Evolutionary conservation across 1,139 yeast species (phyloP).

Genomic region (Hansenula sp.): DNA sequence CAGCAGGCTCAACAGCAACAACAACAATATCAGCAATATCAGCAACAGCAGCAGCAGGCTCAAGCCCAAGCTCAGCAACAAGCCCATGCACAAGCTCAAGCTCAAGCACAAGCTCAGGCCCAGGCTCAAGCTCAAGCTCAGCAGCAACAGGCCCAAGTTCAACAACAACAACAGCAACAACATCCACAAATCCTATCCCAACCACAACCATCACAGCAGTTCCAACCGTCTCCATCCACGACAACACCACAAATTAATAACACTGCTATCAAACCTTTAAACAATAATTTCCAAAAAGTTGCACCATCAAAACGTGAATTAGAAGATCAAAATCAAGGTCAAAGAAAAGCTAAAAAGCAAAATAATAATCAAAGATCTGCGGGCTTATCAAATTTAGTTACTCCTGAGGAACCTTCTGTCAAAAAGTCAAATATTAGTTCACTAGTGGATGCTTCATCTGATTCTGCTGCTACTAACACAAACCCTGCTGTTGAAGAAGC

Average conservation of each 20-base stretch:
- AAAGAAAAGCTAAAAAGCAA: conserved; percentile 5
- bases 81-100: conserved; percentile 13
- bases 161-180: conserved; percentile 8
- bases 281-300: conserved; percentile 9
- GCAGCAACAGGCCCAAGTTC: conserved; percentile 4
- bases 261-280: conserved; percentile 1
- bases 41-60: conserved; percentile 8
- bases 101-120: conserved; percentile 14
- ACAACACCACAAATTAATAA: background rate
- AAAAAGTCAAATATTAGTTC: background rate
- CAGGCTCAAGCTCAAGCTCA: conserved; percentile 2
- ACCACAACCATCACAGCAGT: conserved; percentile 9
- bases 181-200: conserved; percentile 2
- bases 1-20: conserved; percentile 14
- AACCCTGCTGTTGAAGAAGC: too few relatives aligned
- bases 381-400: background rate
- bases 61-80: conserved; percentile 12
- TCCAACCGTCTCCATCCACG: conserved; percentile 6
- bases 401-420: background rate
- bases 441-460: background rate
- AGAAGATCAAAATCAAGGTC: conserved; percentile 7
- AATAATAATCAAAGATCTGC: background rate
- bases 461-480: background rate
- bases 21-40: conserved; percentile 7
- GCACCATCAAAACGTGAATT: conserved; percentile 10